phyloP scores from a whole-genome alignment of 768 basidiomycete species.

The Phylloporus scabripes region DNA sequence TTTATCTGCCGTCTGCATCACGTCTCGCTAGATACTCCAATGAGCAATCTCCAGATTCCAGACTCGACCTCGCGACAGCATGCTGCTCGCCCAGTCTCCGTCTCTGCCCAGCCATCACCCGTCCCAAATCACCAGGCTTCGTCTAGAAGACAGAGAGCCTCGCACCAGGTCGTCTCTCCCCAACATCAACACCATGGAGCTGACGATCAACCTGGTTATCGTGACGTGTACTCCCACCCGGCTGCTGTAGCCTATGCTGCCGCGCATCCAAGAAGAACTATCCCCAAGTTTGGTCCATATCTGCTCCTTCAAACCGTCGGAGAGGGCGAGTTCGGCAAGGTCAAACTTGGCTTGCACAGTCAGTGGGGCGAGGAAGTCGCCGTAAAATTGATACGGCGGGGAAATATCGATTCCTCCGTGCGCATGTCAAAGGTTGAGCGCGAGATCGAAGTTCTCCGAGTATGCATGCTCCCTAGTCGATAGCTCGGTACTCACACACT shows the following conservation, averaged over 20 bases:
- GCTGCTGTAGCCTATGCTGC: conserved; percentile 79
- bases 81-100: conserved; percentile 51
- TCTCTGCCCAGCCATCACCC: conserved; percentile 48
- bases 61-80: conserved; percentile 44
- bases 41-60: conserved; percentile 41
- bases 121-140: conserved; percentile 36
- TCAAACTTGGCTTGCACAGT: conserved; percentile 92
- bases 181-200: conserved; percentile 35
- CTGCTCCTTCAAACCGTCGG: conserved; percentile 92
- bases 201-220: conserved; percentile 46
- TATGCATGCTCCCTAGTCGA: conserved; percentile 34
- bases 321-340: conserved; percentile 98
- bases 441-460: conserved; percentile 95
- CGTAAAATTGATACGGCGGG: conserved; percentile 91
- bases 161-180: conserved; percentile 61
- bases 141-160: conserved; percentile 61
- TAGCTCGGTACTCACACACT: conserved; percentile 4
- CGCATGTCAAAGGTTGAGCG: conserved; percentile 94
- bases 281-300: conserved; percentile 94
- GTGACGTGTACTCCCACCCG: conserved; percentile 80
- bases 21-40: conserved; percentile 2
- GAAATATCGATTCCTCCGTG: conserved; percentile 81
- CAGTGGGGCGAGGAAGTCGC: conserved; percentile 98
- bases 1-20: neutral
- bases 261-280: conserved; percentile 78